Evolutionary conservation across 345 rosid species (phyloP), one percentile per base, ranked within the genome.

Genomic region (Melastoma malabathricum): DNA sequence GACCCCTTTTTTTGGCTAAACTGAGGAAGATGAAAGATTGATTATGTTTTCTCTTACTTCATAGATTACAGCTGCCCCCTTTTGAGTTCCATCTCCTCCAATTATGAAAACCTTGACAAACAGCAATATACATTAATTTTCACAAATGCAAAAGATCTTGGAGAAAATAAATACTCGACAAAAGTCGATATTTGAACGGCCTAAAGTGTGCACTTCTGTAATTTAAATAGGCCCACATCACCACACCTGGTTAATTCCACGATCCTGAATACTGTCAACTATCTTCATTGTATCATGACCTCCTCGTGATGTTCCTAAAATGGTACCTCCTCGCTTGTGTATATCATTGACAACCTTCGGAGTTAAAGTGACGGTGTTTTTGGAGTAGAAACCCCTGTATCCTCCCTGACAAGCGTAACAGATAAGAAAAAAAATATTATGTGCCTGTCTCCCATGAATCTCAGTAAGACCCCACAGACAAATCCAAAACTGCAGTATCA

Each of bases 61-160:
- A 60, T 57, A 88, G 56, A 88, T 76, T 18, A 65, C 78, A 22
- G 94, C 76, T 15, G 90, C 90, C 51, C 97, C 97, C 72, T 70
- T 72, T 61, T 81, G 96, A 16, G 94, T 87, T 68, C 96, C 96
- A 68, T 87, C 90, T 44, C 94, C 96, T 8, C 94, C 96, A 31
- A 87, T 84, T 44, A 88, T 78, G 54, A 75, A 88, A 53, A 88
- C 86, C 89, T 81, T 58, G 20, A 15, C 31, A 63, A 51, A 44
- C 53, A 23, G 31, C 51, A 48, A 48, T 8, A 17, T 3, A 47
- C 18, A 15, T 15, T 3, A 10, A 23, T 47, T 47, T 7, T 47
- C 19, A 25, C 22, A 38, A 45, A 44, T 45, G 12, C 41, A 34
- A 34, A 34, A 34, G 41, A 9, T 34, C 12, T 34, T 5, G 12